Conservation (phyloP, 352 stramenopile species). For the Pythium volutum region DNA sequence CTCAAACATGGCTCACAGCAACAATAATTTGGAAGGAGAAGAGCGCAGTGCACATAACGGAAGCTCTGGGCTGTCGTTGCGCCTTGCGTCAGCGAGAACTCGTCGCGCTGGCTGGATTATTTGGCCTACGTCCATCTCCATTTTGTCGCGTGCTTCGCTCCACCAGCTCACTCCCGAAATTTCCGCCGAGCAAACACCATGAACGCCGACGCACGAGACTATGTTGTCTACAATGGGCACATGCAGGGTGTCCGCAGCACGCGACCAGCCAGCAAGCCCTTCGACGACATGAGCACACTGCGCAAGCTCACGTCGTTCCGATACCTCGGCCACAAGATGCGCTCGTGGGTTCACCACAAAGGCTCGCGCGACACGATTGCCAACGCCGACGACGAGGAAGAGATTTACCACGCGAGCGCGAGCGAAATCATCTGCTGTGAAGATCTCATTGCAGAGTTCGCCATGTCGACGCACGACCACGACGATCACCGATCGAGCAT, state of each 20-base stretch:
- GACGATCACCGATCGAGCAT: slow-evolving; percentile 22
- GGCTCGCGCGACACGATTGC: slow-evolving; percentile 58
- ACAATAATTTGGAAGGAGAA: slow-evolving; percentile 5
- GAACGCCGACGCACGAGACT: slow-evolving; percentile 20
- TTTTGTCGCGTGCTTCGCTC: background rate
- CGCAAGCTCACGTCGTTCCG: slow-evolving; percentile 60
- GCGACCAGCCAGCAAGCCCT: slow-evolving; percentile 12
- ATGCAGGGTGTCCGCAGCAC: slow-evolving; percentile 23
- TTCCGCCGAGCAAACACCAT: background rate
- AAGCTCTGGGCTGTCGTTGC: slow-evolving; percentile 7
- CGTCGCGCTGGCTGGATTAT: slow-evolving; percentile 7
- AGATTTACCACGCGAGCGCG: slow-evolving; percentile 29
- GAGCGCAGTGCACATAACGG: slow-evolving; percentile 19
- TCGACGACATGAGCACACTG: slow-evolving; percentile 38
- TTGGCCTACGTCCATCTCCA: slow-evolving; percentile 3
- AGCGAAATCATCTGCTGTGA: slow-evolving; percentile 52
- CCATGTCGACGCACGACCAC: slow-evolving; percentile 5
- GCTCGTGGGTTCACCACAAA: slow-evolving; percentile 47
- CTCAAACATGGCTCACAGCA: slow-evolving; percentile 18
- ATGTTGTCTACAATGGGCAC: slow-evolving; percentile 30
- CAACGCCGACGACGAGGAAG: slow-evolving; percentile 56
- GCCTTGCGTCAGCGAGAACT: slow-evolving; percentile 9
- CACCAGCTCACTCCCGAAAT: slow-evolving; percentile 5
- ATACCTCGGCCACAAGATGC: slow-evolving; percentile 56
- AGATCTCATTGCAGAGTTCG: slow-evolving; percentile 23